A percentile compares a stretch with the other conserved stretches of the same genome.
Conservation (phyloP, 768 basidiomycete genomes). For the Naganishia antarctica region DNA sequence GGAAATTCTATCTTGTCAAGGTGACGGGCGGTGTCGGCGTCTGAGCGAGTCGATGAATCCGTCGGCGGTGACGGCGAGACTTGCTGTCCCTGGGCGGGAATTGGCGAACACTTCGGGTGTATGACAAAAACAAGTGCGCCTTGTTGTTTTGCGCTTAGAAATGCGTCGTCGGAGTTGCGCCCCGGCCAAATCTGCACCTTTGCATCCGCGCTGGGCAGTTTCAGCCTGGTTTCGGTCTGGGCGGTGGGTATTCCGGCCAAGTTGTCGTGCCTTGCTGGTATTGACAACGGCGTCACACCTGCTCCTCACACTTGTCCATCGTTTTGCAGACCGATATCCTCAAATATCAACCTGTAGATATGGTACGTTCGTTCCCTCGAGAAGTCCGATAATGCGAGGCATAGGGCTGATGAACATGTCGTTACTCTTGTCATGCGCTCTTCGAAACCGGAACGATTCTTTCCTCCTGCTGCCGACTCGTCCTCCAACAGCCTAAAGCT, state of each 20-base stretch:
- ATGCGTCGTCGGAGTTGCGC: too few relatives aligned
- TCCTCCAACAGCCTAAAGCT: conserved; percentile 36
- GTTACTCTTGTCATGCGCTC: conserved; percentile 6
- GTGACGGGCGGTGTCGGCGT: not conserved
- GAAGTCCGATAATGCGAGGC: not conserved
- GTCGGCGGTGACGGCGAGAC: not conserved
- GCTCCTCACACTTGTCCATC: conserved; percentile 24
- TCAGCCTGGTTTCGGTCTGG: conserved; percentile 20
- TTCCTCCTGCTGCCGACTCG: too few relatives aligned
- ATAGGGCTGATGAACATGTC: not conserved
- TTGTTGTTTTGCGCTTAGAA: too few relatives aligned
- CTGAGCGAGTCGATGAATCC: conserved; percentile 11
- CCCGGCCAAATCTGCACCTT: too few relatives aligned
- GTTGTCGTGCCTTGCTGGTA: not conserved
- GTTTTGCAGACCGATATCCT: conserved; percentile 42
- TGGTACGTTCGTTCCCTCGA: conserved; percentile 35
- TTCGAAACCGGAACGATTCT: too few relatives aligned
- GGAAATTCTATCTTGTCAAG: too few relatives aligned
- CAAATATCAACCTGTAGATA: conserved; percentile 41
- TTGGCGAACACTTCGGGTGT: not conserved
- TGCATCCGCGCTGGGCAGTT: conserved; percentile 10
- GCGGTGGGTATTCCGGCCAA: not conserved
- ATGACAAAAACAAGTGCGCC: not conserved
- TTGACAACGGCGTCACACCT: not conserved
- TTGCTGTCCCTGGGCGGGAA: not conserved